These are phyloP conservation scores for Iris pallida DNA, from an alignment of 116 monocot species.

Conservation along the genomic window DNA sequence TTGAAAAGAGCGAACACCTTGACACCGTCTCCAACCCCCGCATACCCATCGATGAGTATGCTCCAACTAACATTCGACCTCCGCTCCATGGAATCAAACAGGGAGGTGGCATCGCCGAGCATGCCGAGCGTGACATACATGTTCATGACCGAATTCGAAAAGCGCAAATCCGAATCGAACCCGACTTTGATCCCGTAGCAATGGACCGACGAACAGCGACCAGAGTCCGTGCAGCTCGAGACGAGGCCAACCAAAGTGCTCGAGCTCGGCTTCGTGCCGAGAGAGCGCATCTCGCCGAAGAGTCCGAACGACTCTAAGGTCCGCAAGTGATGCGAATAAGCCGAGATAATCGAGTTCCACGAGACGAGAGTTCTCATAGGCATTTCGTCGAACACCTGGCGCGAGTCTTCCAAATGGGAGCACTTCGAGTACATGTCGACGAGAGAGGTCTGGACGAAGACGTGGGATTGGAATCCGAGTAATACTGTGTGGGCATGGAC, in stretches of 20 bases:
- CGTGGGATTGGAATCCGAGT: conserved; percentile 21
- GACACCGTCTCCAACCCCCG: conserved; percentile 18
- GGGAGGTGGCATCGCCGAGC: conserved; percentile 12
- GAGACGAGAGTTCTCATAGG: conserved; percentile 29
- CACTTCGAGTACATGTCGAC: conserved; percentile 44
- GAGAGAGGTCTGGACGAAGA: conserved; percentile 48
- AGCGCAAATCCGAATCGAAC: conserved; percentile 17
- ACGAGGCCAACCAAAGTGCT: conserved; percentile 37
- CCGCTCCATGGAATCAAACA: conserved; percentile 27
- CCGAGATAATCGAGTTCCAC: conserved; percentile 59
- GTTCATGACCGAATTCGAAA: conserved; percentile 31
- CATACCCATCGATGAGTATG: conserved; percentile 26
- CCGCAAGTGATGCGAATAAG: conserved; percentile 11
- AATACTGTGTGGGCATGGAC: conserved; percentile 28
- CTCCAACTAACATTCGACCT: conserved; percentile 39
- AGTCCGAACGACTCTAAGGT: conserved; percentile 8
- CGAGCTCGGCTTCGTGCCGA: conserved; percentile 13
- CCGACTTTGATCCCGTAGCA: conserved; percentile 33
- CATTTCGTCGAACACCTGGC: conserved; percentile 49
- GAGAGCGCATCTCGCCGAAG: conserved; percentile 29
- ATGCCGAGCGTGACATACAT: conserved; percentile 25
- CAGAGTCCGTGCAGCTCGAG: conserved; percentile 16
- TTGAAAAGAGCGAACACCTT: conserved; percentile 32
- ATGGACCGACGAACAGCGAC: conserved; percentile 17
- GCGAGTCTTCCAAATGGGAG: conserved; percentile 10